A percentile compares a stretch with the other conserved stretches of the same genome.
Conservation (phyloP, 345 rosid genomes). For the Mallotus nudiflorus region DNA sequence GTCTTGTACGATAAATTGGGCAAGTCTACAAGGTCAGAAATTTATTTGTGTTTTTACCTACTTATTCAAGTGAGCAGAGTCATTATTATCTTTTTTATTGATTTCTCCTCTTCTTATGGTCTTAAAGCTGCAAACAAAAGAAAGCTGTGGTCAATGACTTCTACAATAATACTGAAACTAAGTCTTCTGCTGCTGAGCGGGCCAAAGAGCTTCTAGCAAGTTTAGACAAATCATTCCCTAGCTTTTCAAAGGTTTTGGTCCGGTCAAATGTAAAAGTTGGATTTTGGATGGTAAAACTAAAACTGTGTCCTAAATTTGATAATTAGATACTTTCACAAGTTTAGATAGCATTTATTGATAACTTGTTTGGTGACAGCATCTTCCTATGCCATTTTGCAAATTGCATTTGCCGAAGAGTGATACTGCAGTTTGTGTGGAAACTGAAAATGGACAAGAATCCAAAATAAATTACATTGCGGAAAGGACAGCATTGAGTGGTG, state of each 20-base stretch:
- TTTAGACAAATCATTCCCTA: slow-evolving; percentile 36
- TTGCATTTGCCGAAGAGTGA: slow-evolving; percentile 42
- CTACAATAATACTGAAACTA: slow-evolving; percentile 21
- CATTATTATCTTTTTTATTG: neutral
- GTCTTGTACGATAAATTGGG: slow-evolving; percentile 24
- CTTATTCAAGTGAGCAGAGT: neutral
- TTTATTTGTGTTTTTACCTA: neutral
- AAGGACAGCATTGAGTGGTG: slow-evolving; percentile 51
- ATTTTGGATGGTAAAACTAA: slow-evolving; percentile 45
- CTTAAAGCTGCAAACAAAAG: slow-evolving; percentile 33
- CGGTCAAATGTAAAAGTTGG: slow-evolving; percentile 44
- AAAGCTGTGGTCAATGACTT: slow-evolving; percentile 31
- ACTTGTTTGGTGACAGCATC: slow-evolving; percentile 36
- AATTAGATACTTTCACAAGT: neutral
- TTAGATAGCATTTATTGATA: slow-evolving; percentile 3
- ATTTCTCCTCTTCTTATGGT: slow-evolving; percentile 1
- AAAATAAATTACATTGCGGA: slow-evolving; percentile 41
- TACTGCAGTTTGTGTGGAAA: slow-evolving; percentile 31
- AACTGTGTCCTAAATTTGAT: slow-evolving; percentile 16
- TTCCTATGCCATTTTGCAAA: slow-evolving; percentile 53
- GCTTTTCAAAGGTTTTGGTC: slow-evolving; percentile 44
- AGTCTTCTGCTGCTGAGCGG: slow-evolving; percentile 35
- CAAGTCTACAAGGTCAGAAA: slow-evolving; percentile 36
- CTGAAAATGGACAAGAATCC: slow-evolving; percentile 38
- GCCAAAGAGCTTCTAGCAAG: slow-evolving; percentile 42